Evolutionary conservation across 2,329 filamentous ascomycete genomes (phyloP), one percentile per base, ranked within the genome.

Genomic region (Fusarium temperatum): DNA sequence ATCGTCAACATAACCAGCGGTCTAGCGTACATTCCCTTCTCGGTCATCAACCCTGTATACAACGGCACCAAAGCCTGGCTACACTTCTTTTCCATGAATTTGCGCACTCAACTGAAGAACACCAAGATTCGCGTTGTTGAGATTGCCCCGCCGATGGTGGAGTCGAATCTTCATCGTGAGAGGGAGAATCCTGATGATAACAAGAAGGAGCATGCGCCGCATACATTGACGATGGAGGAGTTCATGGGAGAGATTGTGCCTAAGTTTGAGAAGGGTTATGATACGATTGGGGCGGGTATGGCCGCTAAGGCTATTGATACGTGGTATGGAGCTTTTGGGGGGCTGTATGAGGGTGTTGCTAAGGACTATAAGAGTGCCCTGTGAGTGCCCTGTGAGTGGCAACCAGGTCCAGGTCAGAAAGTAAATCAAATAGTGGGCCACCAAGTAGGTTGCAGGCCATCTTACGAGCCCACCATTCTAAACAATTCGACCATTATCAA

Each of bases 31-130:
- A 79, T 87, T 0, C 88, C 89, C 0, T 85, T 86, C 64, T 84
- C 81, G 6, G 80, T 89, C 64, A 84, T 89, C 70, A 90, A 89
- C 73, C 88, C 87, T 0, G 85, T 89, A 2, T 91, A 90, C 79
- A 89, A 89, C 75, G 88, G 85, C 6, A 89, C 87, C 5, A 91
- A 91, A 74, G 86, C 88, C 0, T 90, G 85, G 86, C 42, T 89
- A 44, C 88, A 90, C 74, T 89, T 86, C 77, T 90, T 85, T 84
- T 86, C 81, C 32, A 85, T 90, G 84, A 88, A 87, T 50, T 74
- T 91, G 30, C 82, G 88, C 10, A 84, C 84, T 3, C 88, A 90
- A 75, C 78, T 90, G 1, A 75, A 80, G 50, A 77, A 80, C 18
- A 79, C 68, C 1, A 82, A 81, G 3, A 80, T 90, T 38, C 82